Base-by-base conservation (phyloP, 306 rosid species). In the Mucuna pruriens region DNA sequence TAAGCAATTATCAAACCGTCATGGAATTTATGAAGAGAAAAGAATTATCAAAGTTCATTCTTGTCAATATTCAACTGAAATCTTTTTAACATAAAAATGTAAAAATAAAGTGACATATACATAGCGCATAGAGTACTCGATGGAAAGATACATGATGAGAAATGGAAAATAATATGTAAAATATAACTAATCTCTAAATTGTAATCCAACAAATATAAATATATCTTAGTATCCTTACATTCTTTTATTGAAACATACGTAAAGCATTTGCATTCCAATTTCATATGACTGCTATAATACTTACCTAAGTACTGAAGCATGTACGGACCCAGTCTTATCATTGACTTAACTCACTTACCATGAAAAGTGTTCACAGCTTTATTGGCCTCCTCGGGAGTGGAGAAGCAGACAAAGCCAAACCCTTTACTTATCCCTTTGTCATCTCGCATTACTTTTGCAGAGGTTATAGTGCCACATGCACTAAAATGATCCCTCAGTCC, bases 321-420 rank as follows among this genome's bases (percentile, higher is more conserved):
- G 40, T 22, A 45, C 26, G 17, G 44, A 44, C 83, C 36, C 71
- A 46, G 10, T 58, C 70, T 16, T 10, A 29, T 74, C 48, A 55
- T 52, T 15, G 48, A 34, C 64, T 44, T 33, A 75, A 77, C 76
- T 69, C 63, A 63, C 86, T 82, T 74, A 94, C 98, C 98, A 29
- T 92, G 97, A 82, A 90, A 91, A 57, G 89, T 84, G 72, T 64
- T 90, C 84, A 94, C 97, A 66, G 97, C 98, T 86, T 89, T 92
- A 64, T 83, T 87, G 45, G 97, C 98, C 86, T 94, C 98, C 87
- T 91, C 97, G 2, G 93, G 91, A 65, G 85, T 88, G 77, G 97
- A 91, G 86, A 92, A 94, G 86, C 97, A 91, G 60, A 94, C 91
- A 85, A 94, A 94, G 73, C 98, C 97, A 86, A 92, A 94, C 64